A percentile compares a stretch with the other conserved stretches of the same genome.
Evolutionary conservation across 2,329 filamentous ascomycete genomes (phyloP).

Genomic region (Clarireedia hainanense): DNA sequence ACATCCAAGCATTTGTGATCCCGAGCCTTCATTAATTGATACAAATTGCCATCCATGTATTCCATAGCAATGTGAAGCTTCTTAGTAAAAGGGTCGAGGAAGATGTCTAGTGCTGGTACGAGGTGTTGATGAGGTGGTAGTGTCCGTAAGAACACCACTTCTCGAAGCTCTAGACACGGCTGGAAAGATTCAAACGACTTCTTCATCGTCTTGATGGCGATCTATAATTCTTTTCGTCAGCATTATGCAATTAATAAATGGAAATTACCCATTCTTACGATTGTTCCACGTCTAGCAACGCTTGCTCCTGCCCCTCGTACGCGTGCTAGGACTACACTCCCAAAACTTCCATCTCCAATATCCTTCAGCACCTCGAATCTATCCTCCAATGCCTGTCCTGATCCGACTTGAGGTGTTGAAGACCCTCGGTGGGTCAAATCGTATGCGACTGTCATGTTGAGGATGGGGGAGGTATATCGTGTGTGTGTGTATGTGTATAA

Average conservation of each 20-base stretch:
- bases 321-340: conserved; percentile 85
- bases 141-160: conserved; percentile 92
- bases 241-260: conserved; percentile 3
- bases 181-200: conserved; percentile 93
- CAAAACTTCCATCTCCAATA: conserved; percentile 97
- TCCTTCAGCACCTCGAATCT: conserved; percentile 96
- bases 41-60: conserved; percentile 98
- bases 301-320: conserved; percentile 84
- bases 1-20: conserved; percentile 92
- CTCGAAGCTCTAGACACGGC: conserved; percentile 85
- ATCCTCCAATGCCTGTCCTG: conserved; percentile 67
- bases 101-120: conserved; percentile 96
- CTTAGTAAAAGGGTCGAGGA: conserved; percentile 90
- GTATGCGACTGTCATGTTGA: conserved; percentile 67
- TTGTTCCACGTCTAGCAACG: conserved; percentile 80
- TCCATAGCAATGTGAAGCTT: conserved; percentile 99
- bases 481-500: conserved; percentile 1
- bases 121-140: conserved; percentile 83
- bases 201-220: conserved; percentile 99
- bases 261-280: conserved; percentile 54
- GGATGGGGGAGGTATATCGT: conserved; percentile 3
- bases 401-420: conserved; percentile 37
- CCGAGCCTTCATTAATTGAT: conserved; percentile 96
- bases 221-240: conserved; percentile 42
- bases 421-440: conserved; percentile 65